These are phyloP conservation scores for Fragaria nilgerrensis DNA, from an alignment of 306 rosid species.

Conservation along the genomic window DNA sequence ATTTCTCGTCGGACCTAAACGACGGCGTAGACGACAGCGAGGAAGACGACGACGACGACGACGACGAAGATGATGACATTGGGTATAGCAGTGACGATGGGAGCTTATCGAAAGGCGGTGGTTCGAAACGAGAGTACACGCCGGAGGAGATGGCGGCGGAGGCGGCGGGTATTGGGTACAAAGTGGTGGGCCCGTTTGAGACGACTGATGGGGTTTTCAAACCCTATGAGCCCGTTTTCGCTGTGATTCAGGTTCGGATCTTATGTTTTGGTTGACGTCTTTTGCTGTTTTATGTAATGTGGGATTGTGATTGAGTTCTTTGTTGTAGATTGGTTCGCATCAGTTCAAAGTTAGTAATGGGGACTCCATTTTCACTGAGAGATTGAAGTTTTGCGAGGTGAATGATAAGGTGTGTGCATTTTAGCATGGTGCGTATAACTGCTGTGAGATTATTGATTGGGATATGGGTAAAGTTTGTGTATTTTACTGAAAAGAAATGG, in stretches of 20 bases:
- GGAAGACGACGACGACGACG: slow-evolving; percentile 41
- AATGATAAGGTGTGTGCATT: slow-evolving; percentile 69
- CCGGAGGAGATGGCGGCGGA: slow-evolving; percentile 75
- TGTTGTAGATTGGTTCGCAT: slow-evolving; percentile 77
- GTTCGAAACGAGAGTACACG: slow-evolving; percentile 49
- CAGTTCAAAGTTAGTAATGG: slow-evolving; percentile 89
- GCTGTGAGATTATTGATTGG: no score
- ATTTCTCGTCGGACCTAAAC: slow-evolving; percentile 49
- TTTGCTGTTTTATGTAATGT: not conserved
- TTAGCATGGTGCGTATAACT: not conserved
- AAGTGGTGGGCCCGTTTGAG: slow-evolving; percentile 60
- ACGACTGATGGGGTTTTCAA: slow-evolving; percentile 56
- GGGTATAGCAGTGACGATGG: slow-evolving; percentile 41
- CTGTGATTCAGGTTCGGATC: slow-evolving; percentile 69
- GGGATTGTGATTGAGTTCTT: slow-evolving; percentile 9
- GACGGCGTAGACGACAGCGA: slow-evolving; percentile 25
- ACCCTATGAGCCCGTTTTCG: slow-evolving; percentile 72
- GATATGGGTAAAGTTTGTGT: not conserved
- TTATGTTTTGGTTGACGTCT: not conserved
- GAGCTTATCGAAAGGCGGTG: slow-evolving; percentile 23
- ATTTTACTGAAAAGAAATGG: not conserved
- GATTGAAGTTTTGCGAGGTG: slow-evolving; percentile 82
- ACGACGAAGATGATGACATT: slow-evolving; percentile 31
- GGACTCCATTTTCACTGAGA: slow-evolving; percentile 81
- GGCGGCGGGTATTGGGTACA: slow-evolving; percentile 70